These are phyloP conservation scores for Lantana camara DNA, from an alignment of 257 asterid genomes.

Conservation along the genomic window DNA sequence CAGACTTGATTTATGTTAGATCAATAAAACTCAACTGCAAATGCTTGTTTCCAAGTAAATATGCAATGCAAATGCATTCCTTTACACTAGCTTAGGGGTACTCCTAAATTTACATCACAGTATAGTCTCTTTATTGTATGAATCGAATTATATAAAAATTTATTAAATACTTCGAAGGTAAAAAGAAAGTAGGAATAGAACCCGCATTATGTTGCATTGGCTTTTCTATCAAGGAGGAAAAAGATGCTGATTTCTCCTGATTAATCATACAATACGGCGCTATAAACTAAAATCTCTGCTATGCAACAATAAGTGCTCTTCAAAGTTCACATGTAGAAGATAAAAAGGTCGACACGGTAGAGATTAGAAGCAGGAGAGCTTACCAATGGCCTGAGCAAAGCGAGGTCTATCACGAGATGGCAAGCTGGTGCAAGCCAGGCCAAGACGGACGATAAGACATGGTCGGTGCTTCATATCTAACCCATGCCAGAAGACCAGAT, in stretches of 20 bases:
- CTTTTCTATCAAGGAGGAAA: not conserved
- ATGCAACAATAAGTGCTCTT: not conserved
- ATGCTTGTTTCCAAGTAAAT: constrained; percentile 1
- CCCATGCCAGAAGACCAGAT: constrained; percentile 95
- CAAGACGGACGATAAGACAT: constrained; percentile 89
- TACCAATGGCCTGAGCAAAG: constrained; percentile 95
- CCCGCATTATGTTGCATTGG: not conserved
- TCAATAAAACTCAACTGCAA: constrained; percentile 3
- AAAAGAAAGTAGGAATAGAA: constrained; percentile 9
- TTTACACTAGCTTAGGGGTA: constrained; percentile 3
- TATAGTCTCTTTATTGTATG: not conserved
- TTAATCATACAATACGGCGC: not conserved
- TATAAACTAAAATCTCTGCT: not conserved
- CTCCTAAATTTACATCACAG: no score
- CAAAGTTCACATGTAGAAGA: not conserved
- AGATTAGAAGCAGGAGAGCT: constrained; percentile 34
- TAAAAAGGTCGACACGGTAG: not conserved
- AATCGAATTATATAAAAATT: no score
- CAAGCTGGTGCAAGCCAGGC: constrained; percentile 69
- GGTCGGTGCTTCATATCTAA: constrained; percentile 66
- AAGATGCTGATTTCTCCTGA: not conserved
- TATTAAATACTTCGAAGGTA: constrained; percentile 1
- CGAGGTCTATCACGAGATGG: constrained; percentile 74
- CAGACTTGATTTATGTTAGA: constrained; percentile 14
- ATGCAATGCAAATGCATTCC: not conserved